These are phyloP conservation scores for Bryoerythrophyllum caledonicum DNA, from an alignment of 225 moss, liverwort and hornwort species.

Conservation along the genomic window DNA sequence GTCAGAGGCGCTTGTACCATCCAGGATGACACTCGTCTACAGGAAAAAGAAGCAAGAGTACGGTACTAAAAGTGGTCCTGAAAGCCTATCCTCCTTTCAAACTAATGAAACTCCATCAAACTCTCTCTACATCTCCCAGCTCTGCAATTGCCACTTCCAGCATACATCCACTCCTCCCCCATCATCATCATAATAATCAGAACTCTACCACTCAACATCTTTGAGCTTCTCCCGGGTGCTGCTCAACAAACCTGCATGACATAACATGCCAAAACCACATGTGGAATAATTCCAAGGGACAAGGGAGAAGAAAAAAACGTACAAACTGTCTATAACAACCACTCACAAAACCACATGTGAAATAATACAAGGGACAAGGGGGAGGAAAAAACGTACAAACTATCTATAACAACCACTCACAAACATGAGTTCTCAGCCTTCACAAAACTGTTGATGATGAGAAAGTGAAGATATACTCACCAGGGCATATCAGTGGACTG, in stretches of 20 bases:
- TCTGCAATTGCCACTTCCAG: constrained; percentile 17
- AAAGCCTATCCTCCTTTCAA: constrained; percentile 29
- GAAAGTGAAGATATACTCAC: constrained; percentile 27
- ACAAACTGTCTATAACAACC: constrained; percentile 3
- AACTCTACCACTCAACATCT: constrained; percentile 11
- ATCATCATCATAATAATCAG: not conserved
- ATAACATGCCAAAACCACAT: not conserved
- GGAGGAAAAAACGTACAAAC: not conserved
- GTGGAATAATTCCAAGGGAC: not conserved
- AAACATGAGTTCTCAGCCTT: not conserved
- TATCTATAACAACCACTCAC: not conserved
- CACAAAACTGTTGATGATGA: not conserved
- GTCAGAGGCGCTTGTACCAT: not conserved
- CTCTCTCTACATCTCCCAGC: constrained; percentile 12
- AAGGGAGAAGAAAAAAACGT: not conserved
- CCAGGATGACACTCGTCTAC: constrained; percentile 19
- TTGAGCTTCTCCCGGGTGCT: not conserved
- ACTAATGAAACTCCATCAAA: constrained; percentile 33
- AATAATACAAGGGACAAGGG: not conserved
- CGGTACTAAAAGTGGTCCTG: not conserved
- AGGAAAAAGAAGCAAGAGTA: constrained; percentile 8
- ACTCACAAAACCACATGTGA: not conserved
- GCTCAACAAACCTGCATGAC: not conserved
- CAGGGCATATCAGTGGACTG: constrained; percentile 14
- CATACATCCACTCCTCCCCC: constrained; percentile 33